Base-by-base conservation (phyloP, 129 eudicot species). In the Chrysanthemum makinoi region DNA sequence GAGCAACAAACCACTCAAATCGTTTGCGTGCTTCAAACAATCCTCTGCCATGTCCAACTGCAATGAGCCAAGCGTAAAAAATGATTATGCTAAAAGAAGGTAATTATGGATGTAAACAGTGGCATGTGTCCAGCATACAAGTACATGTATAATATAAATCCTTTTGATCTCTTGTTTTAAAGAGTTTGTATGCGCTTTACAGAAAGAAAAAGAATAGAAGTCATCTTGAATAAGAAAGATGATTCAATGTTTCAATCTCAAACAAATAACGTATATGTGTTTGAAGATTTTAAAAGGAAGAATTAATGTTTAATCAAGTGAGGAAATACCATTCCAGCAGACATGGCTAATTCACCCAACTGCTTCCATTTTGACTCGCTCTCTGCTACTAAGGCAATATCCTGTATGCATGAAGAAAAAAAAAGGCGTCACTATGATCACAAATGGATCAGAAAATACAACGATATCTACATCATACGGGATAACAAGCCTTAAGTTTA, bases 11-110 rank as follows among this genome's bases (percentile, higher is more conserved):
- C 79, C 79, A 74, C 79, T 74, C 66, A 74, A 74, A 54, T 74
- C 79, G 5, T 65, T 74, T 53, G 79, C 79, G 39, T 74, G 79
- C 72, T 74, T 74, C 57, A 74, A 53, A 52, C 72, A 65, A 7
- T 65, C 79, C 83, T 91, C 96, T 52, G 97, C 90, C 97, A 91
- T 82, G 79, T 88, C 97, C 66, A 91, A 72, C 97, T 91, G 91
- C 76, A 83, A 59, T 6, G 49, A 4, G 26, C 26, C 66, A 62
- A 22, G 56, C 12, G 13, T 68, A 16, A 69, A 2, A 66, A 20
- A 14, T 58, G 50, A 73, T 73, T 2, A 66, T 47, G 47, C 28
- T 19, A 50, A 77, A 66, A 33, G 46, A 60, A 60, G 43, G 33
- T n/a, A 28, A 30, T 17, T 17, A 69, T 16, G 20, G 17, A 69